phyloP scores from a whole-genome alignment of 176 grass and related monocot species.

The Elymus sibiricus region DNA sequence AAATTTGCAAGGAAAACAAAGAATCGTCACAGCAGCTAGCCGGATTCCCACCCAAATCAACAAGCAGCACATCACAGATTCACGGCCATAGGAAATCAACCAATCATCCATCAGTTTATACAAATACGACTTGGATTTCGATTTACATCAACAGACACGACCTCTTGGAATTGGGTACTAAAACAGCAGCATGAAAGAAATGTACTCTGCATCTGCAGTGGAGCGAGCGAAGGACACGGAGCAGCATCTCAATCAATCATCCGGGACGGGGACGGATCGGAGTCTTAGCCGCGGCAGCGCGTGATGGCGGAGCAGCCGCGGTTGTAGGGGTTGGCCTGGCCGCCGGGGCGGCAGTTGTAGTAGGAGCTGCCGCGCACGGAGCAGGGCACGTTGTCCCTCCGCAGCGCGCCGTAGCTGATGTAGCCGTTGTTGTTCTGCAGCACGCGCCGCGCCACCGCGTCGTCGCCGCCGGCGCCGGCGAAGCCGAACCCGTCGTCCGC shows the following conservation, averaged over 20 bases:
- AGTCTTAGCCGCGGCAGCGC: slow-evolving; percentile 48
- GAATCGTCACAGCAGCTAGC: no score
- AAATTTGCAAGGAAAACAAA: no score
- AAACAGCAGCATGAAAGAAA: background rate
- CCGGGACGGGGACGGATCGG: background rate
- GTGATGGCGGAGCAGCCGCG: slow-evolving; percentile 67
- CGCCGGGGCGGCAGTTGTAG: slow-evolving; percentile 81
- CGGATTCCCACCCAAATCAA: background rate
- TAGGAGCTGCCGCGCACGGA: slow-evolving; percentile 69
- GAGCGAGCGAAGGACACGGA: background rate
- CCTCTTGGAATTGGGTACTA: background rate
- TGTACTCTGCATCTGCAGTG: background rate
- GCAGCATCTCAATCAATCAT: background rate
- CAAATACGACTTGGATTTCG: background rate
- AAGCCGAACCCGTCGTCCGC: slow-evolving; percentile 32
- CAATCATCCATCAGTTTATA: background rate
- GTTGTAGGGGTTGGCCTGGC: slow-evolving; percentile 53
- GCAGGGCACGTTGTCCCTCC: slow-evolving; percentile 52
- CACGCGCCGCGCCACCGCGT: slow-evolving; percentile 18
- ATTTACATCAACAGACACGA: slow-evolving; percentile 26
- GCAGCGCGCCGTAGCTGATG: slow-evolving; percentile 76
- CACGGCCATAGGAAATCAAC: no score
- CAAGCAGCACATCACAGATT: background rate
- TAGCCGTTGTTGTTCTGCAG: slow-evolving; percentile 21
- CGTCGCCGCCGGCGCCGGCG: background rate